Base-by-base conservation (phyloP, 2,329 filamentous ascomycete genomes). In the Aspergillus sp. region DNA sequence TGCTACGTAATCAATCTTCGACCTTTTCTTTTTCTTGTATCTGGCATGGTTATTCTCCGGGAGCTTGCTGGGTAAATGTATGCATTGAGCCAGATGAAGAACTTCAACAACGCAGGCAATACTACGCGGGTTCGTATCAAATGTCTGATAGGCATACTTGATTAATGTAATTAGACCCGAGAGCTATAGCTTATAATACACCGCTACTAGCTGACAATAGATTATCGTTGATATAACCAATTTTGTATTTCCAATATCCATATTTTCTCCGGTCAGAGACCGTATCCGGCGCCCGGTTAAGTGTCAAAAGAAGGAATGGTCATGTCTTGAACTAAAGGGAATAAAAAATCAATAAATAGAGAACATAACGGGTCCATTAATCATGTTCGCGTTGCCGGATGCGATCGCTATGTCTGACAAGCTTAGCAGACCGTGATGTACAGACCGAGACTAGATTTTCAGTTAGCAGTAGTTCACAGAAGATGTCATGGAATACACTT, bases 401-500 rank as follows among this genome's bases (percentile, higher is more conserved):
- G 30, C 41, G 47, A 50, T 25, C 41, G 56, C 30, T 27, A 32
- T 10, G 56, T 57, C 57, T 23, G 25, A 32, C 44, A 19, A 27
- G 44, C 64, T 71, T 72, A 78, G 64, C 76, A 79, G 54, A 71
- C 71, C n/a, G 77, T 79, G 59, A 80, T 73, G 66, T 69, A 80
- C 41, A 80, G 69, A 60, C 77, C 77, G 51, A 80, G 68, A 51
- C 75, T 78, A 59, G 19, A 64, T 57, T 6, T 36, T 30, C 47
- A 19, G 48, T 67, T 65, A 67, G 61, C 54, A 1, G 30, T 21
- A 25, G 3, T 48, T 58, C 17, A 41, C 7, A 21, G 50, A 21
- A 44, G 17, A 30, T n/a, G 15, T 8, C 6, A 54, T 3, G 23
- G 8, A 2, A 19, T 15, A 27, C 54, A 76, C 77, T 73, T 70